Evolutionary conservation across 2,329 filamentous ascomycete genomes (phyloP), one percentile per base, ranked within the genome.

Genomic region (Phyllosticta capitalensis): DNA sequence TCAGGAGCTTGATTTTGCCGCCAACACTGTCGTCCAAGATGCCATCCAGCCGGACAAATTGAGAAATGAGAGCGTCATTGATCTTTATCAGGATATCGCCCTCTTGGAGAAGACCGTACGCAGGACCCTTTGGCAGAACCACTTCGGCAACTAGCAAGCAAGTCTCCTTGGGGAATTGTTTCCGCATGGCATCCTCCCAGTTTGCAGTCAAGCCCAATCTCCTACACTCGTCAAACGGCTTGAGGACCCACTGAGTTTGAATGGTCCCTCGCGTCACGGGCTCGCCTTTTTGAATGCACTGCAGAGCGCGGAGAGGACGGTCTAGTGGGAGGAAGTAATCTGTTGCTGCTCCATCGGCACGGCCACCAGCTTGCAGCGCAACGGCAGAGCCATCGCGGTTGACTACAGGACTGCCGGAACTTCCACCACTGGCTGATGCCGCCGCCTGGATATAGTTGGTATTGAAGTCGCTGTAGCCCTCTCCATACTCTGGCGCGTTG

Each of bases 141-240:
- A 96, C 95, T 75, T 99, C 95, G 20, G 92, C 92, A 12, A 96
- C 92, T 26, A 99, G 83, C 90, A 99, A 92, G 69, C 94, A 95
- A 22, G 91, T 97, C 76, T 96, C 94, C 66, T 89, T 88, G 0
- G 95, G 94, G 65, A 96, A 95, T 24, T 84, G 80, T 65, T 88
- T 84, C 33, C 94, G 86, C 63, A 95, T 85, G 60, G 87, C 85
- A 45, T 89, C 87, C 77, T 99, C 94, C 86, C 90, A 95, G 56
- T 90, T 83, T 0, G 91, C 81, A 1, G 84, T 90, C 62, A 99
- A 79, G 7, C 94, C 94, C 10, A 99, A 79, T 61, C 94, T 83
- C 58, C 92, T 86, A 73, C 94, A 97, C 72, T 99, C 95, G 67
- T 99, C 95, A 67, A 99, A 99, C 0, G 94, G 90, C 74, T 97